Conservation (phyloP, 768 basidiomycete genomes). For the Lactarius deliciosus region DNA sequence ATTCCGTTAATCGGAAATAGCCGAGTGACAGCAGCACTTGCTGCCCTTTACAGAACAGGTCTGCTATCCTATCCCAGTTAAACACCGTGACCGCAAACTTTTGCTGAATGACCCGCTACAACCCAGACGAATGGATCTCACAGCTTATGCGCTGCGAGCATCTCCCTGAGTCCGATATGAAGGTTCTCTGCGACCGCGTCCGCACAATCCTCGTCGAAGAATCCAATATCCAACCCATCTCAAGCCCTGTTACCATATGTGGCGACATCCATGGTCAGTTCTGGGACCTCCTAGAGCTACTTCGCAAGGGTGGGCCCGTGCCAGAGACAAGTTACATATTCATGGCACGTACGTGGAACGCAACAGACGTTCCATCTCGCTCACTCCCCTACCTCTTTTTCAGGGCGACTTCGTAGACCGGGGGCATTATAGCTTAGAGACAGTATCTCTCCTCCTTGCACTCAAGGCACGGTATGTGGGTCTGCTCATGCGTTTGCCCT, state of each 20-base stretch:
- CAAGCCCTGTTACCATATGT: constrained; percentile 90
- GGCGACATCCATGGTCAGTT: constrained; percentile 99
- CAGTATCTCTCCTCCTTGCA: constrained; percentile 83
- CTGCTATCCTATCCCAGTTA: not conserved
- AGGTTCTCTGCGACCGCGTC: constrained; percentile 86
- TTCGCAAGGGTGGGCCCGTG: constrained; percentile 81
- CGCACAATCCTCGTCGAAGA: constrained; percentile 91
- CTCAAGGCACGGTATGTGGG: constrained; percentile 77
- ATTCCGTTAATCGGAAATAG: too few relatives aligned
- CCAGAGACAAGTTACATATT: constrained; percentile 93
- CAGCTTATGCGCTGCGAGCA: constrained; percentile 85
- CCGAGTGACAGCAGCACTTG: too few relatives aligned
- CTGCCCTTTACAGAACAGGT: too few relatives aligned
- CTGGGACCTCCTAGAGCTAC: constrained; percentile 91
- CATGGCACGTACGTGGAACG: constrained; percentile 71
- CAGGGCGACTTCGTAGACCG: constrained; percentile 98
- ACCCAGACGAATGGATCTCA: constrained; percentile 82
- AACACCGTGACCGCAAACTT: not conserved
- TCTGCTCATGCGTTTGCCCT: not conserved
- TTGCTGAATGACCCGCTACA: constrained; percentile 26
- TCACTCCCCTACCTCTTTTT: constrained; percentile 18
- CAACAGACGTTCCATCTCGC: constrained; percentile 22
- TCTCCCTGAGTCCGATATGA: constrained; percentile 91
- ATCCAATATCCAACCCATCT: constrained; percentile 95
- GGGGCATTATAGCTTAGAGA: constrained; percentile 94